A percentile compares a stretch with the other conserved stretches of the same genome.
These are phyloP conservation scores for Fusarium proliferatum DNA, from an alignment of 2,329 filamentous ascomycete species.

Conservation along the genomic window DNA sequence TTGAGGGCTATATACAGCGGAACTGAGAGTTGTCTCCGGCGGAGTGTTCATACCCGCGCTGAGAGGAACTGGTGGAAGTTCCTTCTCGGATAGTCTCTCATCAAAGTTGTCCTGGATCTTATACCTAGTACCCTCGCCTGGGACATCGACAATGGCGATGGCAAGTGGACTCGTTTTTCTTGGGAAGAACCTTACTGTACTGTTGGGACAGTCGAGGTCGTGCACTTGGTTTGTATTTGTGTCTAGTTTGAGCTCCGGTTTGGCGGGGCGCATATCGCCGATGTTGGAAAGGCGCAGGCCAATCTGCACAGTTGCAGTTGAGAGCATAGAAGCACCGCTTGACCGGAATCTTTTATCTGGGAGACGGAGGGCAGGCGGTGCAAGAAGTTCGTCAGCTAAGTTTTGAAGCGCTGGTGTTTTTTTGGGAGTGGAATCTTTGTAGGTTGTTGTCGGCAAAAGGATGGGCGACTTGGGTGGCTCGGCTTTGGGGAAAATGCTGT, in stretches of 20 bases:
- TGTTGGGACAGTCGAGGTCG: constrained; percentile 51
- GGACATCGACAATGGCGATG: constrained; percentile 43
- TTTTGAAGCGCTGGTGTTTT: constrained; percentile 10
- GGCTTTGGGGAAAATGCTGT: constrained; percentile 41
- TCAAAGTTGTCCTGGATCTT: constrained; percentile 39
- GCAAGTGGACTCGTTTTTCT: constrained; percentile 42
- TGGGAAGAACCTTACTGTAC: constrained; percentile 26
- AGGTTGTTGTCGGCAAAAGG: constrained; percentile 62
- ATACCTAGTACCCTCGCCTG: constrained; percentile 37
- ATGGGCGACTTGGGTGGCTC: constrained; percentile 37
- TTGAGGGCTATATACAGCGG: constrained; percentile 63
- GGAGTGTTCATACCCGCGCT: constrained; percentile 32
- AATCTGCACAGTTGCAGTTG: constrained; percentile 77
- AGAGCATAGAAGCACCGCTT: constrained; percentile 71
- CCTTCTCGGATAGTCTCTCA: constrained; percentile 46
- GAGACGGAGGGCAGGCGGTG: constrained; percentile 58
- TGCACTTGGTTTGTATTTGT: constrained; percentile 48
- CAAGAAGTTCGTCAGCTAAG: constrained; percentile 36
- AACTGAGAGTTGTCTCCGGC: constrained; percentile 57
- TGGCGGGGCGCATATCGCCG: constrained; percentile 57
- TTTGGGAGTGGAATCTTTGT: constrained; percentile 45
- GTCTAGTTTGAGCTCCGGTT: constrained; percentile 36
- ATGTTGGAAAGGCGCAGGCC: constrained; percentile 74
- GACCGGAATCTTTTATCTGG: constrained; percentile 57
- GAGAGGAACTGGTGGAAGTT: constrained; percentile 53